A percentile compares a stretch with the other conserved stretches of the same genome.
phyloP scores from a whole-genome alignment of 192 early-diverging fungal genomes.

The Coemansia sp. region DNA sequence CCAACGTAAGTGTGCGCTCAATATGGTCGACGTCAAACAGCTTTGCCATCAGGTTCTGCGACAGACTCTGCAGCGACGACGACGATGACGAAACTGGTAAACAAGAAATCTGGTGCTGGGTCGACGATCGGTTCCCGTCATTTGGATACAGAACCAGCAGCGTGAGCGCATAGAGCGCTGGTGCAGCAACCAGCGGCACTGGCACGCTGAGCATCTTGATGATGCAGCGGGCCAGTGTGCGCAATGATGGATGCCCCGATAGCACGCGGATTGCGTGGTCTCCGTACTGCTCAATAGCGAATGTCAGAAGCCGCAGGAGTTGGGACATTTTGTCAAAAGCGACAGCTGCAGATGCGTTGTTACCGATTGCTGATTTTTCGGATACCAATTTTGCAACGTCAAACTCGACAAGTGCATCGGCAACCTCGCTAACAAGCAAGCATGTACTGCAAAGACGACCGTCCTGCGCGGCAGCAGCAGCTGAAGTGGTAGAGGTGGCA shows the following conservation, averaged over 20 bases:
- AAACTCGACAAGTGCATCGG: neutral
- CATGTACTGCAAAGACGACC: neutral
- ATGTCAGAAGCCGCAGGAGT: conserved; percentile 23
- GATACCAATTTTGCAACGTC: neutral
- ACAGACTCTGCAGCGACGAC: conserved; percentile 13
- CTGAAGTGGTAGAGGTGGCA: neutral
- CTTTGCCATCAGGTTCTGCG: conserved; percentile 26
- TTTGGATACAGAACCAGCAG: conserved; percentile 20
- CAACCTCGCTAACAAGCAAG: neutral
- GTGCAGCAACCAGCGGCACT: conserved; percentile 24
- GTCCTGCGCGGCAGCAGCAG: neutral
- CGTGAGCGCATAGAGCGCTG: conserved; percentile 38
- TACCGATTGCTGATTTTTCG: too few species aligned
- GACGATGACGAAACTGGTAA: too few species aligned
- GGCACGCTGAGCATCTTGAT: conserved; percentile 42
- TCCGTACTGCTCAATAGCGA: conserved; percentile 13
- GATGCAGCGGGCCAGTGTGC: conserved; percentile 26
- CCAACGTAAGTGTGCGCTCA: conserved; percentile 31
- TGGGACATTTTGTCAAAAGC: conserved; percentile 1
- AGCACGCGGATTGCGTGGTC: neutral
- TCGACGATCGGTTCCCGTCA: too few species aligned
- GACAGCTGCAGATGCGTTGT: neutral
- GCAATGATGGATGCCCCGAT: conserved; percentile 3
- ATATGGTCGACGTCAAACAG: conserved; percentile 45
- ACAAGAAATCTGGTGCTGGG: neutral